phyloP scores from a whole-genome alignment of 352 stramenopile genomes.

The Sclerospora graminicola region DNA sequence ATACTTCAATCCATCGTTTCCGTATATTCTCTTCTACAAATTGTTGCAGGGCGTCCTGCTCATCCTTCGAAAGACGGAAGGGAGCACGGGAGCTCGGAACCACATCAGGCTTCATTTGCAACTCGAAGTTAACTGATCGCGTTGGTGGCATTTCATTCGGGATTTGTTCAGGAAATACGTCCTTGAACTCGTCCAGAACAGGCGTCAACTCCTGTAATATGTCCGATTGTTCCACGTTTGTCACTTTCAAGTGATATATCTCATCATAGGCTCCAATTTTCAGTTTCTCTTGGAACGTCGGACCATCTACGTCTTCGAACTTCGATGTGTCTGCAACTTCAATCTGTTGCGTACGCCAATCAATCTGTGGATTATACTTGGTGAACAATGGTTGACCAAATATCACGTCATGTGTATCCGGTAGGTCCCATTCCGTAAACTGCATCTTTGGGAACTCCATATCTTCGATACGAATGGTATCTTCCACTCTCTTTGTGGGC shows the following conservation, averaged over 20 bases:
- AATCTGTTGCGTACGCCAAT: conserved; percentile 6
- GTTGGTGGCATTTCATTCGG: conserved; percentile 5
- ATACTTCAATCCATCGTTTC: conserved; percentile 17
- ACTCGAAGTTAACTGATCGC: conserved; percentile 10
- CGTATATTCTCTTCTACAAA: conserved; percentile 9
- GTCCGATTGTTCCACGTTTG: neutral
- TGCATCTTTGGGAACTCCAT: conserved; percentile 5
- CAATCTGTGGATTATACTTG: conserved; percentile 2
- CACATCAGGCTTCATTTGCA: conserved; percentile 15
- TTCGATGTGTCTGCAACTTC: neutral
- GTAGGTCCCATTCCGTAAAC: conserved; percentile 6
- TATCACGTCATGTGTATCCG: conserved; percentile 7
- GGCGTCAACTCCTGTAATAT: neutral
- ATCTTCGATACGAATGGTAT: conserved; percentile 3
- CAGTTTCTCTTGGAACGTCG: conserved; percentile 1
- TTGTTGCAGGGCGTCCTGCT: conserved; percentile 4
- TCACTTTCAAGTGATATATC: conserved; percentile 8
- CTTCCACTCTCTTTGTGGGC: conserved; percentile 6
- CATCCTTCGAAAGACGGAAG: conserved; percentile 6
- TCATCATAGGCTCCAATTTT: neutral
- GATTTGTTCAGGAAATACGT: conserved; percentile 10
- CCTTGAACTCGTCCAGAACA: neutral
- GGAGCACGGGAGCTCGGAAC: conserved; percentile 2
- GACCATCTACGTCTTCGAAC: conserved; percentile 3
- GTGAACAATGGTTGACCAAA: conserved; percentile 12